These are phyloP conservation scores for Dactylonectria estremocensis DNA, from an alignment of 2,329 filamentous ascomycete species.

Conservation along the genomic window DNA sequence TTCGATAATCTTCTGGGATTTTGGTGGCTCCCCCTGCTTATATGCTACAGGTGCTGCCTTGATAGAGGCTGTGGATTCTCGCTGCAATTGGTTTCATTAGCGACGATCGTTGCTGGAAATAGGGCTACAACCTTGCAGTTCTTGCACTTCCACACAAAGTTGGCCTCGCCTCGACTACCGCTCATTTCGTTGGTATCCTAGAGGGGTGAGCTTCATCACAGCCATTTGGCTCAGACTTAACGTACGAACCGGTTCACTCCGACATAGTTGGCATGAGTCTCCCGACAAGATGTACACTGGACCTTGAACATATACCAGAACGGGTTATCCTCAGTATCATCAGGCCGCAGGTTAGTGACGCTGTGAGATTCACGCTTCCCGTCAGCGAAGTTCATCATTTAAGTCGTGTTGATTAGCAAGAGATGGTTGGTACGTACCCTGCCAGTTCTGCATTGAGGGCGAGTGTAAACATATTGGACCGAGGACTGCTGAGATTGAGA, in stretches of 20 bases:
- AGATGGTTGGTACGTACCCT: constrained; percentile 67
- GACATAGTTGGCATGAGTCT: constrained; percentile 89
- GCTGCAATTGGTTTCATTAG: constrained; percentile 61
- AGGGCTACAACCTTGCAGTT: constrained; percentile 84
- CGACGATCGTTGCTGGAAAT: neutral
- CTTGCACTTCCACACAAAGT: constrained; percentile 99
- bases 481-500: neutral
- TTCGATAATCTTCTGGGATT: constrained; percentile 84
- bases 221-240: constrained; percentile 28
- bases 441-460: constrained; percentile 76
- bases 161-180: constrained; percentile 94
- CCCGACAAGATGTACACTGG: constrained; percentile 97
- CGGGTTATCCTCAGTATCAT: constrained; percentile 84
- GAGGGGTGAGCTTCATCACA: constrained; percentile 23
- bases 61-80: constrained; percentile 90
- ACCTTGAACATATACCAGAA: constrained; percentile 99
- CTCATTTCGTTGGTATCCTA: constrained; percentile 93
- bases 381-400: constrained; percentile 35
- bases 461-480: neutral
- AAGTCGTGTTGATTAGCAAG: neutral
- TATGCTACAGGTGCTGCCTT: constrained; percentile 82
- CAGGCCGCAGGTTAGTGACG: constrained; percentile 89
- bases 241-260: constrained; percentile 90
- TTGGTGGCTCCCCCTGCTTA: constrained; percentile 78
- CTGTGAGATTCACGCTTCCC: constrained; percentile 63